Base-by-base conservation (phyloP, 257 asterid genomes). In the Jacaranda copaia region DNA sequence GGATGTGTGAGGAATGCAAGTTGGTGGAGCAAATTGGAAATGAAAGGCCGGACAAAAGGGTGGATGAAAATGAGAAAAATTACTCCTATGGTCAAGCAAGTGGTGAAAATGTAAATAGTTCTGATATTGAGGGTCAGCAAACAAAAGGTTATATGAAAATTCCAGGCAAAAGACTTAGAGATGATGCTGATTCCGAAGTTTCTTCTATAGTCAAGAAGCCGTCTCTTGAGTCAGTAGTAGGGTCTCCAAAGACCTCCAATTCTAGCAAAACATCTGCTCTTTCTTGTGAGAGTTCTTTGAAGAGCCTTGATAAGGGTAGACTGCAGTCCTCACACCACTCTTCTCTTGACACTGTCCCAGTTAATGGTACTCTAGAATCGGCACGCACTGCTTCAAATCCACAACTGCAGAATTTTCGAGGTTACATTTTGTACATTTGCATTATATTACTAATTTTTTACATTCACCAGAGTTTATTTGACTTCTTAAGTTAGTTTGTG, bases 1-100 rank as follows among this genome's bases (percentile, higher is more conserved):
- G 61, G 61, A 16, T 55, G 61, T 55, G 61, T 55, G 61, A 55
- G n/a, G 61, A 55, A 55, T 55, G 61, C 61, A 55, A 55, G 32
- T 16, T 35, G 3, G 8, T 55, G 61, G 61, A 55, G 61, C 32
- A 5, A 12, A 25, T 5, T 11, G 5, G 32, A 55, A 5, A 5
- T 55, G 61, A 55, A 16, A 16, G 61, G 61, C 32, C 35, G 4
- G 61, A 55, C n/a, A 55, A 55, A 55, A 55, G 32, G 32, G 61
- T 55, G 35, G 35, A 5, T 55, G 35, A 55, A 55, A 55, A 55
- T 55, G 61, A 55, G 61, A 16, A 16, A n/a, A 55, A 18, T 55
- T 16, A 16, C 10, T 16, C 10, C 61, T n/a, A 25, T 16, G 61
- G 61, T 55, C 61, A 55, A 18, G 32, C 61, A 55, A 16, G 19